A percentile compares a stretch with the other conserved stretches of the same genome.
Evolutionary conservation across 176 grass and related monocot genomes (phyloP).

Genomic region (Zoysia pacifica): DNA sequence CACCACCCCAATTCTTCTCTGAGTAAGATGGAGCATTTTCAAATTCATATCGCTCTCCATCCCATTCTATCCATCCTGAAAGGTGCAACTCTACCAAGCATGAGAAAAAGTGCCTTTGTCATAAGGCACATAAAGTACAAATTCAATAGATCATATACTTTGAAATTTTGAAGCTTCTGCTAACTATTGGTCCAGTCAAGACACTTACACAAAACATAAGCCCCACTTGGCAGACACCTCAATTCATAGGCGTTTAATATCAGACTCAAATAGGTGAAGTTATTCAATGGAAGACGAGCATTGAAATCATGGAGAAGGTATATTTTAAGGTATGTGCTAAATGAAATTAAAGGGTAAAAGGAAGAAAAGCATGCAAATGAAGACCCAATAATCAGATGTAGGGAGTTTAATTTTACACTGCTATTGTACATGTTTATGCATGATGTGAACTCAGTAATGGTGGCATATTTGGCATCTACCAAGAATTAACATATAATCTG

Average conservation of each 20-base stretch:
- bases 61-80: conserved; percentile 98
- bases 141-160: no score
- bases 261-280: not conserved
- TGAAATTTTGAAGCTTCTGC: no score
- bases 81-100: not conserved
- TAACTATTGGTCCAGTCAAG: no score
- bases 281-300: conserved; percentile 7
- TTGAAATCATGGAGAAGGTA: not conserved
- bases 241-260: not conserved
- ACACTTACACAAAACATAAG: no score
- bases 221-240: not conserved
- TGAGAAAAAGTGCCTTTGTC: not conserved
- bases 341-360: conserved; percentile 2
- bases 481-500: conserved; percentile 15
- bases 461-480: not conserved
- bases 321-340: conserved; percentile 4
- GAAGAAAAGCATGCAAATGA: not conserved
- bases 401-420: not conserved
- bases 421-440: conserved; percentile 5
- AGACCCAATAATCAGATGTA: conserved; percentile 7
- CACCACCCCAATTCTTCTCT: conserved; percentile 93
- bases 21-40: conserved; percentile 96
- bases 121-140: not conserved
- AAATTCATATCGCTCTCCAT: conserved; percentile 86
- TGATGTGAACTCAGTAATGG: conserved; percentile 5